Evolutionary conservation across 805 yeast species (phyloP).

Genomic region (Lachancea fermentati): DNA sequence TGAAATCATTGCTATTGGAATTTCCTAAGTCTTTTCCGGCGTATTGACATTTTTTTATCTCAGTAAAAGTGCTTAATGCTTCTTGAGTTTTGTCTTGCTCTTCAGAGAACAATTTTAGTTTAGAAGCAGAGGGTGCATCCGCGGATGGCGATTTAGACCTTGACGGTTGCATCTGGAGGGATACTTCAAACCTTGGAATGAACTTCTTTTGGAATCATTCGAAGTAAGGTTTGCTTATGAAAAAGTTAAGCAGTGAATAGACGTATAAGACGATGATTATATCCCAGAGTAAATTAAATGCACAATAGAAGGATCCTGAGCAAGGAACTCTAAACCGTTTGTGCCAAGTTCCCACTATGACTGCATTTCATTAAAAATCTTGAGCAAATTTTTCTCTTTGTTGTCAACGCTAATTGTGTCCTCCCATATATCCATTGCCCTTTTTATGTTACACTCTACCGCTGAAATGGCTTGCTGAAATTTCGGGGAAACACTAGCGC

Average conservation of each 20-base stretch:
- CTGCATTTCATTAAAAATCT: slow-evolving; percentile 4
- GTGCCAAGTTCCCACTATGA: neutral
- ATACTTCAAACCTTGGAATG: neutral
- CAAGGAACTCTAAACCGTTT: neutral
- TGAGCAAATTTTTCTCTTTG: slow-evolving; percentile 10
- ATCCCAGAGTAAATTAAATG: neutral
- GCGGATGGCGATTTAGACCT: slow-evolving; percentile 1
- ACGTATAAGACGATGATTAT: neutral
- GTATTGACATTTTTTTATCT: slow-evolving; percentile 57
- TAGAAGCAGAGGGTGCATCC: neutral
- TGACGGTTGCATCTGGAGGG: neutral
- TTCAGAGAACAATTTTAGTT: slow-evolving; percentile 24
- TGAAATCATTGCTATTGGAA: slow-evolving; percentile 63
- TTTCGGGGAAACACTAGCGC: slow-evolving; percentile 17
- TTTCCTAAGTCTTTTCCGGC: slow-evolving; percentile 56
- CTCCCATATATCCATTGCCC: slow-evolving; percentile 21
- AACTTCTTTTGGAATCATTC: neutral
- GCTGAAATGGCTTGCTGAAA: slow-evolving; percentile 19
- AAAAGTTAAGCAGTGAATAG: neutral
- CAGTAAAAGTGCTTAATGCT: slow-evolving; percentile 55
- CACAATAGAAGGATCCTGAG: neutral
- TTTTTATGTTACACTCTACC: slow-evolving; percentile 18
- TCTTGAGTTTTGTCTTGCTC: slow-evolving; percentile 59
- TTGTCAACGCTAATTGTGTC: slow-evolving; percentile 12
- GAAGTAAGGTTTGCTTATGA: neutral